A percentile compares a stretch with the other conserved stretches of the same genome.
phyloP scores from a whole-genome alignment of 2,329 filamentous ascomycete genomes.

The Metarhizium robertsii region DNA sequence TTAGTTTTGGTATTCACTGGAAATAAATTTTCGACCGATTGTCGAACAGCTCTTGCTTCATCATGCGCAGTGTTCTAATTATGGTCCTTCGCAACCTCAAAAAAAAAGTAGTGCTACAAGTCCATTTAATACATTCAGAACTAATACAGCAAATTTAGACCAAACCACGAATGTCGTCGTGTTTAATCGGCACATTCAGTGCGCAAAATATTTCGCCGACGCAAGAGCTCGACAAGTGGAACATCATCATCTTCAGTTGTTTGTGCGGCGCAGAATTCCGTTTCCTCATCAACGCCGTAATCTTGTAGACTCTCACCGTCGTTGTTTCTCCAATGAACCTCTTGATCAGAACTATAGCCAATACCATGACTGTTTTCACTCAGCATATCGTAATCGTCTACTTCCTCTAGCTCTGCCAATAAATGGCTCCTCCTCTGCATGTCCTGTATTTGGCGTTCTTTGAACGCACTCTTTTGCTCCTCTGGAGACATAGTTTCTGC shows the following conservation, averaged over 20 bases:
- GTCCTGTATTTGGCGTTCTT: constrained; percentile 38
- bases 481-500: constrained; percentile 27
- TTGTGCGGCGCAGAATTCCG: constrained; percentile 31
- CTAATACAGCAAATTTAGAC: not conserved
- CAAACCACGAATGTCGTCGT: not conserved
- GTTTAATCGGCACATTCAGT: not conserved
- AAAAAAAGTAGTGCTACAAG: not conserved
- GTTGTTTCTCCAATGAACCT: constrained; percentile 59
- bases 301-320: constrained; percentile 68
- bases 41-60: not conserved
- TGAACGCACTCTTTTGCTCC: constrained; percentile 40
- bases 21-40: not conserved
- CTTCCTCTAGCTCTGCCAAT: constrained; percentile 41
- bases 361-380: constrained; percentile 27
- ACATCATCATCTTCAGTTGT: constrained; percentile 46
- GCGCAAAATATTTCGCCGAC: constrained; percentile 36
- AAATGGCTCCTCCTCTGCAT: constrained; percentile 29
- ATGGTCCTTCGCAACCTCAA: not conserved
- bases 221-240: constrained; percentile 58
- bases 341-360: constrained; percentile 50
- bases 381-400: constrained; percentile 43
- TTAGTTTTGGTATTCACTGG: not conserved
- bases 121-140: not conserved
- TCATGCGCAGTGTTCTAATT: not conserved
- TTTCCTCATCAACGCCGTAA: constrained; percentile 72